Conservation (phyloP, 179 eudicot species). For the Pouteria campechiana region DNA sequence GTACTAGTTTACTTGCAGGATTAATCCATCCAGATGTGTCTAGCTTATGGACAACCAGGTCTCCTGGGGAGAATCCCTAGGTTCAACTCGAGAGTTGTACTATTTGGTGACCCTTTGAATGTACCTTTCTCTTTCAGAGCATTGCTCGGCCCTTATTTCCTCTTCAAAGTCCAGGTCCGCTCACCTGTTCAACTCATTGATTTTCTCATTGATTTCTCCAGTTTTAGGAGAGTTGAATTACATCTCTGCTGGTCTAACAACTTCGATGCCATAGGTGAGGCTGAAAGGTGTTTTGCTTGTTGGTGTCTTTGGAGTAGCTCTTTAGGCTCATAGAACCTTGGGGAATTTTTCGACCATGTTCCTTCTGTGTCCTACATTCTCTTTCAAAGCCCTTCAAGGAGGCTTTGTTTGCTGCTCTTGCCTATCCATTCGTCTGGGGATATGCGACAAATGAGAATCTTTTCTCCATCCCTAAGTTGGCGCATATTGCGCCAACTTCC, state of each 20-base stretch:
- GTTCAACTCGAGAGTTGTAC: too few relatives aligned
- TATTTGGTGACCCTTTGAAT: too few relatives aligned
- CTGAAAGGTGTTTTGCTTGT: background rate
- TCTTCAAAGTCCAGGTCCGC: too few relatives aligned
- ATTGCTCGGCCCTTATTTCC: too few relatives aligned
- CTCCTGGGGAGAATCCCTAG: too few relatives aligned
- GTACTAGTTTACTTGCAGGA: too few relatives aligned
- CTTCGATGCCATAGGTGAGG: background rate
- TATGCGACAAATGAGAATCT: background rate
- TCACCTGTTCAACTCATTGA: too few relatives aligned
- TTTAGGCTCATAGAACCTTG: background rate
- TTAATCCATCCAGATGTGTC: too few relatives aligned
- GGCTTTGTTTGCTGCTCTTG: background rate
- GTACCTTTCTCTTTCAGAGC: too few relatives aligned
- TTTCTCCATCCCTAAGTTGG: background rate
- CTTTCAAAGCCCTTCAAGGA: background rate
- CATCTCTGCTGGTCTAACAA: background rate
- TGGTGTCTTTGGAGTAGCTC: background rate
- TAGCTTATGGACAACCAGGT: too few relatives aligned
- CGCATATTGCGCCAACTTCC: background rate
- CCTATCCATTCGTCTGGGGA: conserved; percentile 1
- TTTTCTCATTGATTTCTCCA: too few relatives aligned
- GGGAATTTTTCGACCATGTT: background rate
- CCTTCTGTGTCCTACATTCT: background rate
- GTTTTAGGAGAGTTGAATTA: too few relatives aligned